phyloP scores from a whole-genome alignment of 306 rosid genomes.

The Vigna hirtella region DNA sequence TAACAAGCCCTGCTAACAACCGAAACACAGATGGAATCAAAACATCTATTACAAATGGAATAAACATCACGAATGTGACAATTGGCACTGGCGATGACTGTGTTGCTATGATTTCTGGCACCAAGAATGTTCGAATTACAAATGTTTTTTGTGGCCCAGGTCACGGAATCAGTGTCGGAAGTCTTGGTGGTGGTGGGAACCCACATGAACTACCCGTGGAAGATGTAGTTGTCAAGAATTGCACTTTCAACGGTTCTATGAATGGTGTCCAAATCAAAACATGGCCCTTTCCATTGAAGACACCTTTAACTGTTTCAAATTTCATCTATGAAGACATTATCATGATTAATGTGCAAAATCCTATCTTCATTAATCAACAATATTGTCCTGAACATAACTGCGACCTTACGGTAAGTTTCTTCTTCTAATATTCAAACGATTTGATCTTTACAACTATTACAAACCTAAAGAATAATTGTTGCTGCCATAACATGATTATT shows the following conservation, averaged over 20 bases:
- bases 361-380: conserved; percentile 64
- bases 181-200: conserved; percentile 55
- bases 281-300: conserved; percentile 51
- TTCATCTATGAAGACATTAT: conserved; percentile 57
- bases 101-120: conserved; percentile 58
- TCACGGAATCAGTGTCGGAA: conserved; percentile 77
- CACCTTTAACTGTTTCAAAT: conserved; percentile 40
- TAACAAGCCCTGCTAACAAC: conserved; percentile 57
- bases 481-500: too few species aligned
- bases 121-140: conserved; percentile 40
- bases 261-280: conserved; percentile 75
- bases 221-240: conserved; percentile 52
- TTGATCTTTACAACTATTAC: too few species aligned
- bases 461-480: too few species aligned
- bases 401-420: conserved; percentile 34
- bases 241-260: conserved; percentile 50
- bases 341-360: conserved; percentile 54
- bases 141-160: conserved; percentile 69
- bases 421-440: too few species aligned
- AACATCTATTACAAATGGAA: conserved; percentile 44
- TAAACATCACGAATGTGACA: conserved; percentile 31
- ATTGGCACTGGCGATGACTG: conserved; percentile 75
- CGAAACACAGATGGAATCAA: conserved; percentile 86
- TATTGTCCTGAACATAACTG: conserved; percentile 59
- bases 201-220: conserved; percentile 40